Evolutionary conservation across 2,329 filamentous ascomycete genomes (phyloP).

Genomic region (Xylaria sp.): DNA sequence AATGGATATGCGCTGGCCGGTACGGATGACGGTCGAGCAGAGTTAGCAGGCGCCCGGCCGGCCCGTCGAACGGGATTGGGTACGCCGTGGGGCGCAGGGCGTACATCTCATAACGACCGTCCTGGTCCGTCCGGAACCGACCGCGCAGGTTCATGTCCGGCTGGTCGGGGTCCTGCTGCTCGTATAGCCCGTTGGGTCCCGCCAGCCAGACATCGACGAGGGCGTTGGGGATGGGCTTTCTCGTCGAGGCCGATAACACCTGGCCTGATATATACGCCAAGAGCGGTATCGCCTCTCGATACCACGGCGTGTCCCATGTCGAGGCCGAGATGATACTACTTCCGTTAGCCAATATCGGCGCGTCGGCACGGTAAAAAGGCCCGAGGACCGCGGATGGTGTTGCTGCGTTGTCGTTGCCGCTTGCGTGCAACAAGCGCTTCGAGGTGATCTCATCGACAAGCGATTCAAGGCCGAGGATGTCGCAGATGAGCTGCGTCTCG

Average conservation of each 20-base stretch:
- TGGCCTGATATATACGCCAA: slow-evolving; percentile 67
- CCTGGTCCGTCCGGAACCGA: slow-evolving; percentile 72
- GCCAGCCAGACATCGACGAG: slow-evolving; percentile 84
- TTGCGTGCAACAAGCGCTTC: slow-evolving; percentile 66
- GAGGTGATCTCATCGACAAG: slow-evolving; percentile 84
- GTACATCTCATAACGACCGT: slow-evolving; percentile 72
- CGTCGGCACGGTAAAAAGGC: slow-evolving; percentile 82
- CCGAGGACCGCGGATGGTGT: slow-evolving; percentile 85
- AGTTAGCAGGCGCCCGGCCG: slow-evolving; percentile 61
- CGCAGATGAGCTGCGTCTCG: slow-evolving; percentile 73
- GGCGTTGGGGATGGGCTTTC: slow-evolving; percentile 71
- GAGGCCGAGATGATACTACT: slow-evolving; percentile 67
- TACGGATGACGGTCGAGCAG: slow-evolving; percentile 66
- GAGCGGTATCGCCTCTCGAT: slow-evolving; percentile 43
- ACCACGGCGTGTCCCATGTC: slow-evolving; percentile 55
- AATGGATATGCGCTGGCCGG: slow-evolving; percentile 69
- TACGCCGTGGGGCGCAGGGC: slow-evolving; percentile 69
- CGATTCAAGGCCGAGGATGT: slow-evolving; percentile 77
- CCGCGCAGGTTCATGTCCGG: slow-evolving; percentile 79
- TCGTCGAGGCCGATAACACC: slow-evolving; percentile 67
- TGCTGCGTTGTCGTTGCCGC: slow-evolving; percentile 63
- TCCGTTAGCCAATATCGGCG: slow-evolving; percentile 76
- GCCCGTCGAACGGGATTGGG: slow-evolving; percentile 62
- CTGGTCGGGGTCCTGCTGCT: slow-evolving; percentile 78
- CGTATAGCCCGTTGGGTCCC: slow-evolving; percentile 75